Evolutionary conservation across 2,329 filamentous ascomycete species (phyloP).

Genomic region (Fusarium coffeatum): DNA sequence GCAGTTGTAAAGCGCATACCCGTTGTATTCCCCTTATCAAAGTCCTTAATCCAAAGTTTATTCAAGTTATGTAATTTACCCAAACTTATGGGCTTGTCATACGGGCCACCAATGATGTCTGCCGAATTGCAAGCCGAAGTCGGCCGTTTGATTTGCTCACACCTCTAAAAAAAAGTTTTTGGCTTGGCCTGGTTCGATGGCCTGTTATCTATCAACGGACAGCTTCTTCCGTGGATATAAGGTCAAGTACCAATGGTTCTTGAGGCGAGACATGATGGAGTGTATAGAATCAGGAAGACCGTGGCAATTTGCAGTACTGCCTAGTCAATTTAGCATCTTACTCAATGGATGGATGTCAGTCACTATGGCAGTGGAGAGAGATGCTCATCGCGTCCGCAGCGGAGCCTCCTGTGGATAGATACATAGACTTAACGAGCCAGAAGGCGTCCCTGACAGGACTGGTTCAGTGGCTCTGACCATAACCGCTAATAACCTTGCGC

Average conservation of each 20-base stretch:
- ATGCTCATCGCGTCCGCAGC: slow-evolving; percentile 33
- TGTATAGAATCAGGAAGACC: neutral
- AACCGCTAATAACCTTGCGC: slow-evolving; percentile 40
- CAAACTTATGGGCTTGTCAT: slow-evolving; percentile 14
- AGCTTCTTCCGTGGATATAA: slow-evolving; percentile 11
- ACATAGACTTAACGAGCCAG: slow-evolving; percentile 17
- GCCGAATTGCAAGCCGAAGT: slow-evolving; percentile 45
- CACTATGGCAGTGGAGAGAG: slow-evolving; percentile 28
- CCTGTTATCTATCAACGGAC: slow-evolving; percentile 23
- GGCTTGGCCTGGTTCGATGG: slow-evolving; percentile 5
- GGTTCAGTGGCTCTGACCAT: slow-evolving; percentile 18
- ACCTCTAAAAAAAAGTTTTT: slow-evolving; percentile 3
- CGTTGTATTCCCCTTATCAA: slow-evolving; percentile 41
- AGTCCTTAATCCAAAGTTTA: slow-evolving; percentile 21
- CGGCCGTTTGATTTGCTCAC: slow-evolving; percentile 36
- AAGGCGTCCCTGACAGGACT: slow-evolving; percentile 9
- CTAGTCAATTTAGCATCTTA: neutral
- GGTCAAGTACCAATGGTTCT: neutral
- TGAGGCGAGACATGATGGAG: neutral
- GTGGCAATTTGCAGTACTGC: neutral
- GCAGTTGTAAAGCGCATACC: slow-evolving; percentile 11
- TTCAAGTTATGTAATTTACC: slow-evolving; percentile 37
- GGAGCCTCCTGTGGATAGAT: slow-evolving; percentile 41
- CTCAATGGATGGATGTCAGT: slow-evolving; percentile 3
- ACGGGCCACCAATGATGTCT: slow-evolving; percentile 38